Base-by-base conservation (phyloP, 2,329 filamentous ascomycete species). In the Penicillium sp. region DNA sequence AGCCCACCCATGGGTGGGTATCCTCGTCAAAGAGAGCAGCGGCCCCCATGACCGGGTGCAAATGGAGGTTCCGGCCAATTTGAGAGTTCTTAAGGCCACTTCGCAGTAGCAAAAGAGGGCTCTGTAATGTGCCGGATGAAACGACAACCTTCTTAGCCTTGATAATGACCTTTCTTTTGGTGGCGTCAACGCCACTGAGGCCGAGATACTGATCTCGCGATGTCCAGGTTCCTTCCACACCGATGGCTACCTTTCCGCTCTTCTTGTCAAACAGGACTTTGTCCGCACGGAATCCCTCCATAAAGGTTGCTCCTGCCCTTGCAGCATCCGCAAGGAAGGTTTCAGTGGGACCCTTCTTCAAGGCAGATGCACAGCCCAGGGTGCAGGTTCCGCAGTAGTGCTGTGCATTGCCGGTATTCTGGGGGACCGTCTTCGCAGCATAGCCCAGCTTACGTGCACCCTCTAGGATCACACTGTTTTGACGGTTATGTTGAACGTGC, bases 11-110 rank as follows among this genome's bases (percentile, higher is more conserved):
- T 1, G 87, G 86, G n/a, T 81, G 83, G 21, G 88, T 82, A 35
- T 90, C 87, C 58, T 92, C 81, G 31, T 88, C 80, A 72, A 88
- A 92, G n/a, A 87, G 80, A 2, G 83, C 89, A 23, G 63, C 65
- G 33, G 74, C 78, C 11, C 81, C 62, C 51, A 83, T 61, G 11
- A 75, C 67, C 72, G 92, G 93, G 69, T 98, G 93, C 1, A 96
- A 74, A 67, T 95, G 82, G 3, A 97, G 83, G 67, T 97, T 91
- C 8, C 82, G 84, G 26, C 93, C 93, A 61, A 97, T 88, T 55
- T 96, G 88, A 4, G 82, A 81, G 70, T 96, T 96, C 78, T 84
- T 88, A 50, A 97, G 74, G 1, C 92, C 92, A 59, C 92, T 96
- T 50, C 88, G 88, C 62, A 87, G 78, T 44, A 98, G 80, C 2